Evolutionary conservation across 2,329 filamentous ascomycete genomes (phyloP).

Genomic region (Trichoderma aggressivum): DNA sequence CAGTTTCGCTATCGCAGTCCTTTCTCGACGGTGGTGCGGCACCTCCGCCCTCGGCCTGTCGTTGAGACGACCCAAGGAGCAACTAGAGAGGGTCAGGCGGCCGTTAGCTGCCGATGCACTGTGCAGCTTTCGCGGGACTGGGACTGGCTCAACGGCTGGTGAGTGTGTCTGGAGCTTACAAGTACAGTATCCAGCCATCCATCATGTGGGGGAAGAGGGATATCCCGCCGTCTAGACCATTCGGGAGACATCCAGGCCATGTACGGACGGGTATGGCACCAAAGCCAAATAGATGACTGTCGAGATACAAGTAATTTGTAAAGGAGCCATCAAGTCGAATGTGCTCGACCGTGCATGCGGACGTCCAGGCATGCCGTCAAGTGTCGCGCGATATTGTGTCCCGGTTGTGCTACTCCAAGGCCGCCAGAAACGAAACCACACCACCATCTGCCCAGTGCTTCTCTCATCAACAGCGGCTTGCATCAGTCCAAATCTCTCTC

Average conservation of each 20-base stretch:
- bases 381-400: slow-evolving; percentile 8
- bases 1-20: not conserved
- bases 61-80: slow-evolving; percentile 5
- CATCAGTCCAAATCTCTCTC: not conserved
- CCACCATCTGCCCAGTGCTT: slow-evolving; percentile 14
- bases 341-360: not conserved
- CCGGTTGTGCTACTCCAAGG: not conserved
- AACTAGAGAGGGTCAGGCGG: slow-evolving; percentile 14
- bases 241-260: not conserved
- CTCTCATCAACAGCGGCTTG: not conserved
- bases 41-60: slow-evolving; percentile 8
- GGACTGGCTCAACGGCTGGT: not conserved
- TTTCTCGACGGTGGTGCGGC: slow-evolving; percentile 3
- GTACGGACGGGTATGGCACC: not conserved
- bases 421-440: not conserved
- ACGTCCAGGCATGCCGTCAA: not conserved
- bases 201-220: not conserved
- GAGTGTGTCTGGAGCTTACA: not conserved
- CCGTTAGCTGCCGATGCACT: slow-evolving; percentile 17
- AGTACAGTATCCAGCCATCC: not conserved
- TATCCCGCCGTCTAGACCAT: not conserved
- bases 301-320: no score
- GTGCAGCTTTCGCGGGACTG: slow-evolving; percentile 13
- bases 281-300: not conserved
- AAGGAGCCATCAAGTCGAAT: not conserved